Evolutionary conservation across 495 filamentous ascomycete genomes (phyloP).

Genomic region (Lasiosphaeris hirsuta): DNA sequence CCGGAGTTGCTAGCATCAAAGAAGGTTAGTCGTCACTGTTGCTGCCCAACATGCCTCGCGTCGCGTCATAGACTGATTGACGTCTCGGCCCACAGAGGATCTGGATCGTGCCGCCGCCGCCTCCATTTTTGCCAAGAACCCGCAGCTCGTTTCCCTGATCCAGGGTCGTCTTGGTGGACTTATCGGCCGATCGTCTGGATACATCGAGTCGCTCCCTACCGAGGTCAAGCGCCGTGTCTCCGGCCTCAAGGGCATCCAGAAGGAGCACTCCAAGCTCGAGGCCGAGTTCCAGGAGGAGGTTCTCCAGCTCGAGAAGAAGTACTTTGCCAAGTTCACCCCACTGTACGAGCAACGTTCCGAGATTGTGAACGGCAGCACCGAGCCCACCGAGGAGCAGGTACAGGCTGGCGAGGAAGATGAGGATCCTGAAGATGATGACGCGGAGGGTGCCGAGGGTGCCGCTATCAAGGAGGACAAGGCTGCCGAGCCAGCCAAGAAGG

Average conservation of each 20-base stretch:
- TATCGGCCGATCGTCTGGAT: slow-evolving; percentile 92
- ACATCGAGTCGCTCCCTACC: slow-evolving; percentile 90
- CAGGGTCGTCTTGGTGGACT: slow-evolving; percentile 91
- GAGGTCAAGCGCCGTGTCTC: slow-evolving; percentile 88
- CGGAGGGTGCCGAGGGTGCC: slow-evolving; percentile 51
- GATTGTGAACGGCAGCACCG: slow-evolving; percentile 83
- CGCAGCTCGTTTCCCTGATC: slow-evolving; percentile 90
- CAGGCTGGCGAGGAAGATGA: slow-evolving; percentile 80
- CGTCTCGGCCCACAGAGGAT: slow-evolving; percentile 60
- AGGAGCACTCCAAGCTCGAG: slow-evolving; percentile 97
- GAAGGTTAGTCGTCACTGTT: slow-evolving; percentile 66
- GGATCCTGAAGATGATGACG: slow-evolving; percentile 54
- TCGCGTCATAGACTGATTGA: slow-evolving; percentile 2
- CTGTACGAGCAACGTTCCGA: slow-evolving; percentile 92
- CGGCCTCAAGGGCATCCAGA: slow-evolving; percentile 95
- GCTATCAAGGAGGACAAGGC: slow-evolving; percentile 49
- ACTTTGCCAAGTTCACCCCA: slow-evolving; percentile 96
- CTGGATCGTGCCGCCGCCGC: slow-evolving; percentile 83
- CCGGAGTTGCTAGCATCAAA: slow-evolving; percentile 90
- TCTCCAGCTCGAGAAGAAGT: slow-evolving; percentile 96
- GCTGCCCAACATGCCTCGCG: slow-evolving; percentile 22
- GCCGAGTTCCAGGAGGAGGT: slow-evolving; percentile 98
- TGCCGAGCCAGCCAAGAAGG: slow-evolving; percentile 41
- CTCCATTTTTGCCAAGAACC: slow-evolving; percentile 90
- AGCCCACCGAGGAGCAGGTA: slow-evolving; percentile 84